These are phyloP conservation scores for Azolla pinnata DNA, from an alignment of 75 land plant species.

Conservation along the genomic window DNA sequence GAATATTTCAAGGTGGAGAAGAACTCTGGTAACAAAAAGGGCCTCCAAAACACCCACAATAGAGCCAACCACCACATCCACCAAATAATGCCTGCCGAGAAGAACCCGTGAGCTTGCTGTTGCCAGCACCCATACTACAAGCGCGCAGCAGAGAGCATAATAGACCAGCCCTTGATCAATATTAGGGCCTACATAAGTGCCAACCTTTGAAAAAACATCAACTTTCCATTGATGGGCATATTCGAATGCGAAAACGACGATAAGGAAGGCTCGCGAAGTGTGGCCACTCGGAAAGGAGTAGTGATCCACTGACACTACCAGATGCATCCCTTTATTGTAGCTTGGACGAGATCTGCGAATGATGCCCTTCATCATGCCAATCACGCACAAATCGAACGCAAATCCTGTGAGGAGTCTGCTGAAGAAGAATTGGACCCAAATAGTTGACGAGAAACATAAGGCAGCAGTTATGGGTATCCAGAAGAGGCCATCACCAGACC, in stretches of 20 bases:
- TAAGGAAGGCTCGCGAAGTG: slow-evolving; percentile 59
- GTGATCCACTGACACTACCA: slow-evolving; percentile 55
- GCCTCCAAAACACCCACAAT: slow-evolving; percentile 44
- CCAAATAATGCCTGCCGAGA: slow-evolving; percentile 68
- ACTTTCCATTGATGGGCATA: slow-evolving; percentile 19
- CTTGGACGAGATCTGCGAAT: slow-evolving; percentile 72
- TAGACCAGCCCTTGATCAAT: too few relatives aligned
- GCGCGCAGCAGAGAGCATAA: too few relatives aligned
- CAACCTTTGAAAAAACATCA: background rate
- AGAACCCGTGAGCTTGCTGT: slow-evolving; percentile 60
- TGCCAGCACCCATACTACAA: slow-evolving; percentile 53
- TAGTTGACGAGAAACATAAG: slow-evolving; percentile 22
- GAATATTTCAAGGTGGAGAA: too few relatives aligned
- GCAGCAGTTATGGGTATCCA: slow-evolving; percentile 56
- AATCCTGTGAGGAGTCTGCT: slow-evolving; percentile 41
- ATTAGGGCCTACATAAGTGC: background rate
- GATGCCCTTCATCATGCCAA: slow-evolving; percentile 53
- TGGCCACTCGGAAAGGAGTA: slow-evolving; percentile 98
- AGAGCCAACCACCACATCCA: slow-evolving; percentile 63
- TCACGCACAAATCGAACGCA: slow-evolving; percentile 49
- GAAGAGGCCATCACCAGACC: slow-evolving; percentile 74
- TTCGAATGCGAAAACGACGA: slow-evolving; percentile 31
- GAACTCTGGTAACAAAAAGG: slow-evolving; percentile 5
- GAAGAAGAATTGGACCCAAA: slow-evolving; percentile 23
- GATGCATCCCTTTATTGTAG: slow-evolving; percentile 62